Conservation (phyloP, 768 basidiomycete genomes). For the Mycena amicta region DNA sequence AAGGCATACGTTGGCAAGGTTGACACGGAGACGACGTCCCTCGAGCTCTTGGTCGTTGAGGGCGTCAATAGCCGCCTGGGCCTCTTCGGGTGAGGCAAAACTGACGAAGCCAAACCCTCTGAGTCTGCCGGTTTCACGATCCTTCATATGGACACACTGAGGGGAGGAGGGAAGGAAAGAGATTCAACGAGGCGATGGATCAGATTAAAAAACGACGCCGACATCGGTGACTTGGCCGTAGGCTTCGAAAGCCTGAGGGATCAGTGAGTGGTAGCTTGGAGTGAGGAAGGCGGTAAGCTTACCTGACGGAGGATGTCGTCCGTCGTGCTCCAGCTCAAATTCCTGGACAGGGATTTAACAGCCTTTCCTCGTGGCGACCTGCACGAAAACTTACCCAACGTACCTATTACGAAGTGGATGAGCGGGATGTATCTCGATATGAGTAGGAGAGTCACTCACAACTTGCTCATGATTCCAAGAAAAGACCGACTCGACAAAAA, state of each 20-base stretch:
- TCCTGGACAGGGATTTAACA: constrained; percentile 51
- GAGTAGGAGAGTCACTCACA: neutral
- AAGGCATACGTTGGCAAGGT: constrained; percentile 7
- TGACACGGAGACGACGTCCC: constrained; percentile 22
- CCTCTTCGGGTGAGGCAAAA: constrained; percentile 61
- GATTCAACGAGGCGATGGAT: neutral
- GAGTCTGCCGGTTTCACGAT: constrained; percentile 94
- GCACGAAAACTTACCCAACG: neutral
- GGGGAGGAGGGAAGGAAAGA: too few relatives aligned
- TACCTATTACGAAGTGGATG: neutral
- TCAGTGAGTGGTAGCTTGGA: constrained; percentile 14
- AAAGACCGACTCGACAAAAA: neutral
- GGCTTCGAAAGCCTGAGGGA: constrained; percentile 70
- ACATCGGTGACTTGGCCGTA: constrained; percentile 90
- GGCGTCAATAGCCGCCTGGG: constrained; percentile 69
- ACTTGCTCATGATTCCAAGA: neutral
- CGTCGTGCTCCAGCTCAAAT: constrained; percentile 92
- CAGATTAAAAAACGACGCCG: constrained; percentile 53
- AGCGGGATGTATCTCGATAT: neutral
- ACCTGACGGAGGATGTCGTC: constrained; percentile 84
- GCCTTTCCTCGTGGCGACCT: neutral
- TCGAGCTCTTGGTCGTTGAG: constrained; percentile 93
- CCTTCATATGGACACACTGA: constrained; percentile 95
- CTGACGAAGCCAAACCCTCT: constrained; percentile 98
- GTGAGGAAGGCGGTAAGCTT: constrained; percentile 23